Conservation (phyloP, 306 rosid species). For the Acacia confusa region DNA sequence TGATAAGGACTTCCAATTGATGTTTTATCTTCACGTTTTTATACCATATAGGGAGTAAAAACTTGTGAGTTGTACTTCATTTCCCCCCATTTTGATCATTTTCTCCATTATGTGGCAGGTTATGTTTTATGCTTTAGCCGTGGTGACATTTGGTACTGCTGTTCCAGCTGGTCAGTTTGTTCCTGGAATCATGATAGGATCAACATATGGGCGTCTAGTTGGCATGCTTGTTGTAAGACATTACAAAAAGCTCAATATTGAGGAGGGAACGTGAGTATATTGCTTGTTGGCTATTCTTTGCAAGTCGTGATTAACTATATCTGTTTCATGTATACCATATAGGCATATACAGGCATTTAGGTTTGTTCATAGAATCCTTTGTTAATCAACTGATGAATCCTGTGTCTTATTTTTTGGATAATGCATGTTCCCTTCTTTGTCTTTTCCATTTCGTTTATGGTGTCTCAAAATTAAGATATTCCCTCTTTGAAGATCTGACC, state of each 20-base stretch:
- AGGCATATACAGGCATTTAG: not conserved
- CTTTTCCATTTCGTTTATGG: not conserved
- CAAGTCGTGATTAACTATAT: conserved; percentile 4
- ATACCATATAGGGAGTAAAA: not conserved
- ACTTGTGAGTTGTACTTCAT: conserved; percentile 22
- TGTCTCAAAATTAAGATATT: not conserved
- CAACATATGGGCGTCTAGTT: conserved; percentile 95
- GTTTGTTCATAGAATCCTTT: not conserved
- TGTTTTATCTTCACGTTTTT: conserved; percentile 20
- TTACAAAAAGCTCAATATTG: conserved; percentile 86
- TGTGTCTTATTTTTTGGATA: not conserved
- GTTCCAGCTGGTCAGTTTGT: conserved; percentile 99
- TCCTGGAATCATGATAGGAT: conserved; percentile 98
- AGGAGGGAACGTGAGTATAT: conserved; percentile 95
- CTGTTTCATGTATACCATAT: not conserved
- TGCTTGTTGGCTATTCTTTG: not conserved
- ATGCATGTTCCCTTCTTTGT: not conserved
- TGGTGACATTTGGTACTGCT: conserved; percentile 93
- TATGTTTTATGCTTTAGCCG: conserved; percentile 91
- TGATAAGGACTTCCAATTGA: conserved; percentile 1
- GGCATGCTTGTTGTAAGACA: conserved; percentile 89
- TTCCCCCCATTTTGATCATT: conserved; percentile 15
- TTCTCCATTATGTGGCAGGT: conserved; percentile 60
- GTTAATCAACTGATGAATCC: not conserved
- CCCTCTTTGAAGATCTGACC: not conserved